Conservation (phyloP, 2,329 filamentous ascomycete species). For the Xylariaceae sp. region DNA sequence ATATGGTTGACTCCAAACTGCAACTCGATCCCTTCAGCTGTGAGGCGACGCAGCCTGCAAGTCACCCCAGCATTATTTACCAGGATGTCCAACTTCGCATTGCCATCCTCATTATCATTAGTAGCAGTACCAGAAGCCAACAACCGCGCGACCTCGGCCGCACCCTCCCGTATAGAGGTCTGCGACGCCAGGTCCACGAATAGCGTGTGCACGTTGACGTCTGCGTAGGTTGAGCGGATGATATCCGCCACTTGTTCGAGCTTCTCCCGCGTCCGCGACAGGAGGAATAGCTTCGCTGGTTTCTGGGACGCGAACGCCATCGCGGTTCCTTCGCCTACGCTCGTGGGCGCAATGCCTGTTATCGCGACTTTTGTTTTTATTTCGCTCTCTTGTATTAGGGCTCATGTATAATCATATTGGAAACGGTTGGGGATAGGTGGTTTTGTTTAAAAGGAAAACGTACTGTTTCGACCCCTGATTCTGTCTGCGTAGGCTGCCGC, state of each 20-base stretch:
- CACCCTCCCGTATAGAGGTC: constrained; percentile 33
- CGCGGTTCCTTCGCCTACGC: constrained; percentile 38
- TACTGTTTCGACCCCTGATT: constrained; percentile 25
- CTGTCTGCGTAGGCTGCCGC: constrained; percentile 25
- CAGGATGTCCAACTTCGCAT: constrained; percentile 35
- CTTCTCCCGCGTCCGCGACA: constrained; percentile 39
- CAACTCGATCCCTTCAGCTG: constrained; percentile 38
- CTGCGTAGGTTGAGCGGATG: constrained; percentile 32
- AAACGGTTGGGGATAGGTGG: constrained; percentile 13
- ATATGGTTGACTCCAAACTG: constrained; percentile 38
- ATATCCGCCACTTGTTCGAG: constrained; percentile 36
- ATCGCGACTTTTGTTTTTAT: constrained; percentile 30
- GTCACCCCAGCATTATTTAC: constrained; percentile 40
- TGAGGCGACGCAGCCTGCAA: constrained; percentile 35
- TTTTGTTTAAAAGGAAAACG: constrained; percentile 8
- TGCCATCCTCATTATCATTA: too few relatives aligned
- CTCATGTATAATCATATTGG: neutral
- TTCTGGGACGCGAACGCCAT: constrained; percentile 40
- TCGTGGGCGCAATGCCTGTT: constrained; percentile 38
- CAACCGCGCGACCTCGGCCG: constrained; percentile 28
- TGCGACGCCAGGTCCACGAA: constrained; percentile 35
- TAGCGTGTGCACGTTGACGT: constrained; percentile 32
- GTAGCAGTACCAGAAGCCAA: too few relatives aligned
- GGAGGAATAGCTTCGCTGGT: constrained; percentile 38
- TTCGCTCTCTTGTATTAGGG: neutral